These are phyloP conservation scores for Powellomyces hirtus DNA, from an alignment of 192 early-diverging fungal species.

Conservation along the genomic window DNA sequence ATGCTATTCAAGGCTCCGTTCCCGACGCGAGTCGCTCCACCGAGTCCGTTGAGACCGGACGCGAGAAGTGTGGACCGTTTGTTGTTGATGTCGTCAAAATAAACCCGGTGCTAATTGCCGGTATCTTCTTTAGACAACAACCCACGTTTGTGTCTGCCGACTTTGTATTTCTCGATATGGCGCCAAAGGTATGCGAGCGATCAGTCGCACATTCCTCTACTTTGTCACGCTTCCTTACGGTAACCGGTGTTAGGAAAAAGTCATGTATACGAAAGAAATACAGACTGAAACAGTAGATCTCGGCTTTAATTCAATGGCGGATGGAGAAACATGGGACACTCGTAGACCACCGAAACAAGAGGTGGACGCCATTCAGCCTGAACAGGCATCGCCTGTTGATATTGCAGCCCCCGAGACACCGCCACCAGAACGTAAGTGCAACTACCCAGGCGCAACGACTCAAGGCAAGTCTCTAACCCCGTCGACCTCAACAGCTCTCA, in stretches of 20 bases:
- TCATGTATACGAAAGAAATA: constrained; percentile 84
- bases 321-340: neutral
- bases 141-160: constrained; percentile 54
- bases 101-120: neutral
- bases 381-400: constrained; percentile 14
- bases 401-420: constrained; percentile 40
- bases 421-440: constrained; percentile 17
- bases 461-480: neutral
- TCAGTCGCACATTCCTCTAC: neutral
- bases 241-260: constrained; percentile 57
- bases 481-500: constrained; percentile 68
- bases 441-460: neutral
- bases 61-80: too few species aligned
- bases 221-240: neutral
- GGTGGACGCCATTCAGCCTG: neutral
- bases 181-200: constrained; percentile 65
- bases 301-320: neutral
- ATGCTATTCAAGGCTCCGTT: neutral
- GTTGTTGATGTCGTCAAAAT: neutral
- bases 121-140: constrained; percentile 34
- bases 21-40: too few species aligned
- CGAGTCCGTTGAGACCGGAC: too few species aligned
- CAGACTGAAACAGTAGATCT: constrained; percentile 40
- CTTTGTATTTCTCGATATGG: constrained; percentile 80
- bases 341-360: neutral